Evolutionary conservation across 2,329 filamentous ascomycete species (phyloP), one percentile per base, ranked within the genome.

Genomic region (Onygenales sp.): DNA sequence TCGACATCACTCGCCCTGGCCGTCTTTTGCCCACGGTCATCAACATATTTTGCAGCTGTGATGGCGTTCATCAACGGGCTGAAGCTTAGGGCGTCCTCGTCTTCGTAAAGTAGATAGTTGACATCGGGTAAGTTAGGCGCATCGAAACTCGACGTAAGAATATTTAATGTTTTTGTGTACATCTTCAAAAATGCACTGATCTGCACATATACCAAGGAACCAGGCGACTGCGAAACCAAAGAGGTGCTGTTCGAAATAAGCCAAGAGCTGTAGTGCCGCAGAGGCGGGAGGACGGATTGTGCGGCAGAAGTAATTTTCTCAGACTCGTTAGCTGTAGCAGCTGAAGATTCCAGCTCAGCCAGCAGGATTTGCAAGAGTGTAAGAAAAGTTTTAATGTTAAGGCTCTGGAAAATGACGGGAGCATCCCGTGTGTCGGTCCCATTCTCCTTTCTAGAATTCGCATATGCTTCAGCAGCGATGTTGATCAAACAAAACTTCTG

Each of bases 401-500:
- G 80, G 27, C 84, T 79, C 44, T 94, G 75, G 55, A 87, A 83
- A 62, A 85, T 90, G 55, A 78, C 73, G 58, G 59, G 60, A 11
- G 68, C 65, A 56, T 68, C 66, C 31, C 63, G 64, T 50, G 27
- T 71, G 57, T 77, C 77, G 76, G 56, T 50, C 51, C 9, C 8
- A 47, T 35, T 61, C 67, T 64, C 74, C 56, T 84, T 77, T 60
- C 79, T 81, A 27, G 80, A 72, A 33, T 76, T 77, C 43, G 89
- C 85, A 64, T 88, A 79, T 59, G 85, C 81, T 66, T 93, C 89
- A 6, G 91, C 89, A 5, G 89, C 84, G 57, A 97, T 86, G 63
- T 94, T 97, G 60, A 92, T 83, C 44, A 96, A 74, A 5, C 88
- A 81, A 69, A 96, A 86, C 66, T 90, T 93, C 57, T 87, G 79